These are phyloP conservation scores for Durotheca rogersii DNA, from an alignment of 495 filamentous ascomycete genomes.

Conservation along the genomic window DNA sequence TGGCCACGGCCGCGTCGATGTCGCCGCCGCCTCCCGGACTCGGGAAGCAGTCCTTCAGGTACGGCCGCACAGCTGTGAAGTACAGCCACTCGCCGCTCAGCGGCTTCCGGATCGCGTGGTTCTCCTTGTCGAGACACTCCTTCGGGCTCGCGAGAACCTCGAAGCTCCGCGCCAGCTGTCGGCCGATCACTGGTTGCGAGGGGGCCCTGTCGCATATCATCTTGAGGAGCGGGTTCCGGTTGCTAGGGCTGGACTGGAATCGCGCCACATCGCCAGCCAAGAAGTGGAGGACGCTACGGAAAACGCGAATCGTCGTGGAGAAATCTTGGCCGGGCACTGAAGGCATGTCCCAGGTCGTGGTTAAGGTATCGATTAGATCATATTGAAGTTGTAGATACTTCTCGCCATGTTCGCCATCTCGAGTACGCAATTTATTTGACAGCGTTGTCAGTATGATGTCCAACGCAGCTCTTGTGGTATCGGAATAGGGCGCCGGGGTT, in stretches of 20 bases:
- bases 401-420: slow-evolving; percentile 2
- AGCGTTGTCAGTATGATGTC: slow-evolving; percentile 25
- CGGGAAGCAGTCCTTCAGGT: slow-evolving; percentile 23
- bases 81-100: slow-evolving; percentile 31
- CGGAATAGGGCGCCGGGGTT: not conserved
- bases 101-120: slow-evolving; percentile 32
- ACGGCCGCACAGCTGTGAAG: slow-evolving; percentile 21
- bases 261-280: slow-evolving; percentile 33
- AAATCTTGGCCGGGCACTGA: not conserved
- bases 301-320: slow-evolving; percentile 1
- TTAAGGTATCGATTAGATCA: slow-evolving; percentile 1
- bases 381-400: slow-evolving; percentile 9
- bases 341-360: not conserved
- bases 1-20: slow-evolving; percentile 6
- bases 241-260: slow-evolving; percentile 11
- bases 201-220: slow-evolving; percentile 19
- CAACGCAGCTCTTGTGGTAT: slow-evolving; percentile 23
- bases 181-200: slow-evolving; percentile 20
- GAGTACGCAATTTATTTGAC: slow-evolving; percentile 29
- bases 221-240: slow-evolving; percentile 22
- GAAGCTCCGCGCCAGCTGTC: slow-evolving; percentile 34
- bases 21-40: slow-evolving; percentile 8
- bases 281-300: slow-evolving; percentile 31
- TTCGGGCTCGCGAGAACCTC: slow-evolving; percentile 38
- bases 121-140: slow-evolving; percentile 35